These are phyloP conservation scores for Lodderomyces margitis DNA, from an alignment of 1,139 yeast species.

Conservation along the genomic window DNA sequence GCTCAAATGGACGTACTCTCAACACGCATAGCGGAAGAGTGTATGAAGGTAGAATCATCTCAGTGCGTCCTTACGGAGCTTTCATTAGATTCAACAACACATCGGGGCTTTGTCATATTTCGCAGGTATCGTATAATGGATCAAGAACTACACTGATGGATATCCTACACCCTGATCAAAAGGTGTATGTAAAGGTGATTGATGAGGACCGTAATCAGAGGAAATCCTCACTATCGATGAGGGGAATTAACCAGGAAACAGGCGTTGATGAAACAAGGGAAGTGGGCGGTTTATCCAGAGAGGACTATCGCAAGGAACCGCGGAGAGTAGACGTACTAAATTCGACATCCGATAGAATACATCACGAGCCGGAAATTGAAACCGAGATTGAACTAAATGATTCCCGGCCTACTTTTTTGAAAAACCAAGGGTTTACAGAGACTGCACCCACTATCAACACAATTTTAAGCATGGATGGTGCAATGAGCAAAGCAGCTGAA, in stretches of 20 bases:
- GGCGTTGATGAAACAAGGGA: conserved; percentile 33
- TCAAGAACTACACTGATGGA: conserved; percentile 59
- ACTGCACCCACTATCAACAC: conserved; percentile 15
- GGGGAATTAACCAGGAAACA: conserved; percentile 67
- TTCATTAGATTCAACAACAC: conserved; percentile 47
- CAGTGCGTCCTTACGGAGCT: conserved; percentile 63
- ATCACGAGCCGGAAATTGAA: conserved; percentile 47
- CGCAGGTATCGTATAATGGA: conserved; percentile 54
- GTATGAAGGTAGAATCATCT: conserved; percentile 3
- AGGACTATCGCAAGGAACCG: too few relatives aligned
- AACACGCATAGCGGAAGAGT: not conserved
- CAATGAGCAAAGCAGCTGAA: conserved; percentile 72
- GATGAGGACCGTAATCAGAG: conserved; percentile 28
- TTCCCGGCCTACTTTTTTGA: conserved; percentile 69
- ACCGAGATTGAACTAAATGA: conserved; percentile 72
- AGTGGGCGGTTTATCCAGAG: conserved; percentile 6
- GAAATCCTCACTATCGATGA: conserved; percentile 65
- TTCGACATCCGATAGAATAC: not conserved
- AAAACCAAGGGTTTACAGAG: conserved; percentile 14
- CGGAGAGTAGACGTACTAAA: too few relatives aligned
- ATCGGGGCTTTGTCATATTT: conserved; percentile 74
- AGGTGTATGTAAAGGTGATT: conserved; percentile 64
- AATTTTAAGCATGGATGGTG: conserved; percentile 61
- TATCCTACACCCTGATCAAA: conserved; percentile 53
- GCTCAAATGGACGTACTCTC: not conserved